Percentiles rank a stretch among this genome's conserved stretches.
Conservation (phyloP, 441 rosid species). For the Flueggea neowawraea region DNA sequence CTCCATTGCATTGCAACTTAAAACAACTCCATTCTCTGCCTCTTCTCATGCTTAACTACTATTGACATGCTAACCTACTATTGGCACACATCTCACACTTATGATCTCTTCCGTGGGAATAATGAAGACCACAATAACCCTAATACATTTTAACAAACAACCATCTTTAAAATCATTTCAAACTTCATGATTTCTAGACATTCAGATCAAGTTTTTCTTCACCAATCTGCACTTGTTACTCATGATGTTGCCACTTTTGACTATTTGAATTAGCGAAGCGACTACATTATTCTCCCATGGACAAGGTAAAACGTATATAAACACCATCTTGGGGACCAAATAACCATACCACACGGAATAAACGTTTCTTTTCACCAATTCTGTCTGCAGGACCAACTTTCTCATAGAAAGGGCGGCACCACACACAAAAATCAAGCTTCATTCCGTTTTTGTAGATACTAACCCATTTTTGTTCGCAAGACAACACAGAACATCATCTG, state of each 20-base stretch:
- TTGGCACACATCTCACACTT: background rate
- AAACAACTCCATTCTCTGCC: background rate
- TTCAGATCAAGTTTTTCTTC: no score
- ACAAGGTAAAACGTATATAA: no score
- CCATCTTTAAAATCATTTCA: background rate
- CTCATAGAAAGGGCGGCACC: no score
- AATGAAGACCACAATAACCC: no score
- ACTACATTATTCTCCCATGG: no score
- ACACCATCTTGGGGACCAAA: no score
- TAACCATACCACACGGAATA: no score
- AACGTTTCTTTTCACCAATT: no score
- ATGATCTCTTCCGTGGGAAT: background rate
- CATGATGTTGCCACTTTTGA: background rate
- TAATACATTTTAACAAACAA: background rate
- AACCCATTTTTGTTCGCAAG: background rate
- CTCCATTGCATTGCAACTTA: slow-evolving; percentile 5
- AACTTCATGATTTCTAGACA: background rate
- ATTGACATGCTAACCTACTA: background rate
- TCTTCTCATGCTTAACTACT: background rate
- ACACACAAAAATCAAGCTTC: no score
- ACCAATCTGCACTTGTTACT: background rate
- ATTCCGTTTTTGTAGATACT: no score
- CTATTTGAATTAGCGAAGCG: no score
- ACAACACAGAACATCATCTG: background rate
- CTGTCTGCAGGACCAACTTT: no score